Percentiles rank a stretch among this genome's conserved stretches.
These are phyloP conservation scores for Tylopilus plumbeoviolaceoides DNA, from an alignment of 768 basidiomycete genomes.

Conservation along the genomic window DNA sequence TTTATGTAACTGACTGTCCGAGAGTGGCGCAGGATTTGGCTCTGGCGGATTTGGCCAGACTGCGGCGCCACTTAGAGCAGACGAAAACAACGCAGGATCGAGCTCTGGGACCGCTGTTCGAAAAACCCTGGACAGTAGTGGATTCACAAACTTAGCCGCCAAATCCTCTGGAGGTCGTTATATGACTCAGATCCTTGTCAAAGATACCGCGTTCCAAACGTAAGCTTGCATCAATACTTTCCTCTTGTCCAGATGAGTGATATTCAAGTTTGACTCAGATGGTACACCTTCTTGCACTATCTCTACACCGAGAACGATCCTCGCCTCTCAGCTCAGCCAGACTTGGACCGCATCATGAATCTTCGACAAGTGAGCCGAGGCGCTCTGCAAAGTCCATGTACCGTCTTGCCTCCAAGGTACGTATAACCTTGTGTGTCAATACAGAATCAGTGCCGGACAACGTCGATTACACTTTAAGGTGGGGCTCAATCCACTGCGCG, in stretches of 20 bases:
- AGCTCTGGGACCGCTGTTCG: too few relatives aligned
- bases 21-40: neutral
- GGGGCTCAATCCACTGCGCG: slow-evolving; percentile 14
- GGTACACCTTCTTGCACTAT: slow-evolving; percentile 38
- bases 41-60: neutral
- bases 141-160: too few relatives aligned
- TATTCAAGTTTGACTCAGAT: slow-evolving; percentile 24
- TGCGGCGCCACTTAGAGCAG: too few relatives aligned
- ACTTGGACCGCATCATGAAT: neutral
- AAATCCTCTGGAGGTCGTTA: slow-evolving; percentile 15
- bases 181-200: slow-evolving; percentile 12
- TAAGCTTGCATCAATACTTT: neutral
- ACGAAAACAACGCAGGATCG: neutral
- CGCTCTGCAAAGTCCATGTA: slow-evolving; percentile 47
- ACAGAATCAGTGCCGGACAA: too few relatives aligned
- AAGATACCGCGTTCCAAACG: slow-evolving; percentile 29
- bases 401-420: slow-evolving; percentile 38
- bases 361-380: slow-evolving; percentile 1
- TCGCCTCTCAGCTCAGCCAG: slow-evolving; percentile 23
- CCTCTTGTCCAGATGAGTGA: too few relatives aligned
- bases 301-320: slow-evolving; percentile 36
- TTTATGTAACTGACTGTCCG: neutral
- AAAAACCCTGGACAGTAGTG: too few relatives aligned
- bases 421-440: neutral
- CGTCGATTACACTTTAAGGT: slow-evolving; percentile 5